A percentile compares a stretch with the other conserved stretches of the same genome.
Evolutionary conservation across 805 yeast species (phyloP).

Genomic region (Yarrowia sp.): DNA sequence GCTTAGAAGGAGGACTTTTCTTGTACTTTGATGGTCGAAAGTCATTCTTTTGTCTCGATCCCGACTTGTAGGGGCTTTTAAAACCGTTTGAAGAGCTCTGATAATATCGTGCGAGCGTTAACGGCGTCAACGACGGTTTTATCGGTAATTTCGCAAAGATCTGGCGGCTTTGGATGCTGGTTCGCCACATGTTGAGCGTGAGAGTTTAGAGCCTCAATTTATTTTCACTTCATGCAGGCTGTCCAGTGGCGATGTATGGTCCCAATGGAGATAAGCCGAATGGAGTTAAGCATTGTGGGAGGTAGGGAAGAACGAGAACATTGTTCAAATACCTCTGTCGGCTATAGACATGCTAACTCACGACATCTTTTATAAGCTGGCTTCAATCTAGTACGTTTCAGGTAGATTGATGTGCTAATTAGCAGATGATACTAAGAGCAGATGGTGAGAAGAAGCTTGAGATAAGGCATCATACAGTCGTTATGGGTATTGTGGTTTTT

Average conservation of each 20-base stretch:
- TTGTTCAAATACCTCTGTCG: too few relatives aligned
- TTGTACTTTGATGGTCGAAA: neutral
- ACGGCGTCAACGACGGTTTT: constrained; percentile 5
- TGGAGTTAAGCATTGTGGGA: neutral
- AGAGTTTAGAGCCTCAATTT: constrained; percentile 25
- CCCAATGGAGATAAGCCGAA: constrained; percentile 24
- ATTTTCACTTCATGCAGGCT: constrained; percentile 34
- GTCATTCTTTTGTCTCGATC: constrained; percentile 17
- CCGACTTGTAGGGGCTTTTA: constrained; percentile 1
- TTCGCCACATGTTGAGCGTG: constrained; percentile 33
- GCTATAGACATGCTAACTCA: too few relatives aligned
- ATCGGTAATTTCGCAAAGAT: neutral
- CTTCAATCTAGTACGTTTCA: too few relatives aligned
- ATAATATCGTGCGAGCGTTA: neutral
- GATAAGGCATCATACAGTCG: too few relatives aligned
- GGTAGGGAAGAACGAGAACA: neutral
- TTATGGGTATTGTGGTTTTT: too few relatives aligned
- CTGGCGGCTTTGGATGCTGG: constrained; percentile 15
- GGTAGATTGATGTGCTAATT: too few relatives aligned
- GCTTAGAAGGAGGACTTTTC: neutral
- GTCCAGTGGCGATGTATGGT: constrained; percentile 6
- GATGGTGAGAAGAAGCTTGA: too few relatives aligned
- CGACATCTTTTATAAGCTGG: too few relatives aligned
- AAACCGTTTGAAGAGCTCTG: neutral
- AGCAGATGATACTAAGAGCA: too few relatives aligned